These are phyloP conservation scores for Trichoderma sp. DNA, from an alignment of 2,329 filamentous ascomycete genomes.

Conservation along the genomic window DNA sequence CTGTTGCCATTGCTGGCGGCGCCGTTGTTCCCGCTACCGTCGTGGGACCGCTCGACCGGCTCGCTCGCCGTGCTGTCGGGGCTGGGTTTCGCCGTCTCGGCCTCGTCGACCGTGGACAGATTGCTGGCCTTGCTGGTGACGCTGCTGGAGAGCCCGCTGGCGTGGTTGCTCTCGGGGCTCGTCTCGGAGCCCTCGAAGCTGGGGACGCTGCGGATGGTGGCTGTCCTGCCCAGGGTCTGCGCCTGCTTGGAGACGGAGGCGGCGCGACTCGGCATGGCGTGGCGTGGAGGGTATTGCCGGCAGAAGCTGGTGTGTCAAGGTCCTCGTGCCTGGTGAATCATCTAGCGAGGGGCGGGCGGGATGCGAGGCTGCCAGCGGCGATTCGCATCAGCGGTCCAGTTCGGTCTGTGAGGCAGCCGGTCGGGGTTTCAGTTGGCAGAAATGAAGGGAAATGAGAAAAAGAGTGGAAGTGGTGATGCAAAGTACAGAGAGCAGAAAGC, in stretches of 20 bases:
- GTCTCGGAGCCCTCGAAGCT: constrained; percentile 57
- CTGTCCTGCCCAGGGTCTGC: constrained; percentile 40
- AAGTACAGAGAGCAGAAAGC: too few relatives aligned
- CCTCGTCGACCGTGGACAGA: constrained; percentile 46
- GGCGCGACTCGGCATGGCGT: constrained; percentile 44
- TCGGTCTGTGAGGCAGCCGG: background rate
- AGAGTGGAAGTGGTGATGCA: background rate
- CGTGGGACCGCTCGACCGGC: constrained; percentile 40
- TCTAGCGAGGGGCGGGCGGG: constrained; percentile 34
- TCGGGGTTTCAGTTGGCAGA: background rate
- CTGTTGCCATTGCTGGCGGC: background rate
- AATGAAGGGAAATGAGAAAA: background rate
- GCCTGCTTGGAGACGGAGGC: constrained; percentile 40
- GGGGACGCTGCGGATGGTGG: constrained; percentile 60
- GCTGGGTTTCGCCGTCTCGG: constrained; percentile 38
- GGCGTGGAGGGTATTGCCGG: constrained; percentile 45
- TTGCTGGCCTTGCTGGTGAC: constrained; percentile 57
- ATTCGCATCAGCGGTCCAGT: constrained; percentile 32
- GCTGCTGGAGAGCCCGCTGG: constrained; percentile 60
- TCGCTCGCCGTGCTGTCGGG: constrained; percentile 35
- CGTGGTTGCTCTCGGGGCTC: constrained; percentile 51
- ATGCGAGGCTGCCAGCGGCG: constrained; percentile 24
- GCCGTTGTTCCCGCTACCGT: background rate
- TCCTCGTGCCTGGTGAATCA: constrained; percentile 37
- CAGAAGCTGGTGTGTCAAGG: constrained; percentile 45